Conservation (phyloP, 331 rosid genomes). For the Quercus lobata region DNA sequence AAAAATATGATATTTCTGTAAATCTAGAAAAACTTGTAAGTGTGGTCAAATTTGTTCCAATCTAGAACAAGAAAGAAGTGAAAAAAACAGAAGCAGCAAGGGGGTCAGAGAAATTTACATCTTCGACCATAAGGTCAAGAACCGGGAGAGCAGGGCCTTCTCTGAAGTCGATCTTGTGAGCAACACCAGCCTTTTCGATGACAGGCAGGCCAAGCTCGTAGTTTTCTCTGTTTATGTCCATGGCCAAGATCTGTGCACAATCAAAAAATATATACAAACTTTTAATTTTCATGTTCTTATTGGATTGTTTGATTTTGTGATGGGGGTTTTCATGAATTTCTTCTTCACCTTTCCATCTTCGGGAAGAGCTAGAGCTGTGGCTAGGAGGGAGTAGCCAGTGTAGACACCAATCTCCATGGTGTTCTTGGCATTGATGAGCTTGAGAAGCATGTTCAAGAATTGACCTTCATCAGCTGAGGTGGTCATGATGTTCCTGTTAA, state of each 20-base stretch:
- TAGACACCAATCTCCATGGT: slow-evolving; percentile 98
- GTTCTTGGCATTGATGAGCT: slow-evolving; percentile 85
- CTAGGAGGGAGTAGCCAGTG: slow-evolving; percentile 95
- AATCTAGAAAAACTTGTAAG: too few relatives aligned
- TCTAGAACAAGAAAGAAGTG: neutral
- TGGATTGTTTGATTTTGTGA: neutral
- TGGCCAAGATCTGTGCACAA: slow-evolving; percentile 70
- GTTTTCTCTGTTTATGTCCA: slow-evolving; percentile 84
- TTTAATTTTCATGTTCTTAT: neutral
- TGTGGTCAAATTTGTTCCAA: too few relatives aligned
- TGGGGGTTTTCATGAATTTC: neutral
- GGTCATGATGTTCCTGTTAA: slow-evolving; percentile 85
- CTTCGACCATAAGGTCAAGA: slow-evolving; percentile 64
- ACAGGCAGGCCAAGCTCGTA: slow-evolving; percentile 77
- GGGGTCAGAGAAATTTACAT: slow-evolving; percentile 34
- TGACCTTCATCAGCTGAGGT: slow-evolving; percentile 98
- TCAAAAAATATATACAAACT: neutral
- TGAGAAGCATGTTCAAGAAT: slow-evolving; percentile 81
- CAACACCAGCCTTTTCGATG: slow-evolving; percentile 80
- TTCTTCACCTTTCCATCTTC: slow-evolving; percentile 74
- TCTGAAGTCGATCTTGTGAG: slow-evolving; percentile 83
- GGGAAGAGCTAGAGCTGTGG: slow-evolving; percentile 94
- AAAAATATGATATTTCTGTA: too few relatives aligned
- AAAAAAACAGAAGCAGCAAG: neutral
- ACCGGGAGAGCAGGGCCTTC: slow-evolving; percentile 96